Evolutionary conservation across 495 filamentous ascomycete species (phyloP), one percentile per base, ranked within the genome.

Genomic region (Tricharina praecox): DNA sequence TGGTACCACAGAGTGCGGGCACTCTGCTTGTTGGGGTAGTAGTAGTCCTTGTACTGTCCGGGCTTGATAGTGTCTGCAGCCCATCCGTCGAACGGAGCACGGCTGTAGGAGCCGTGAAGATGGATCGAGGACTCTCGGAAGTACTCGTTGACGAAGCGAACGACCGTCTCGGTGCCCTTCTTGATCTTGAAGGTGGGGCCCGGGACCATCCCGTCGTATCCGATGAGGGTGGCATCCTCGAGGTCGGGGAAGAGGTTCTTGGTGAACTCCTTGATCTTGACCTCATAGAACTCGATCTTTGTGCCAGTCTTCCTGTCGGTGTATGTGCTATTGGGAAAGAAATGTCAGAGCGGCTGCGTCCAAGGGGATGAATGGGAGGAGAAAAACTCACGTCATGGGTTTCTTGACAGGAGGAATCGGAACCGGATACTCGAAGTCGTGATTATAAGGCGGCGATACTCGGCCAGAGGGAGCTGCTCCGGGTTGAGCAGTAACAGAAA

Each of bases 41-140:
- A 77, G 57, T 77, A 77, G 52, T 77, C 73, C 53, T 77, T 75
- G 61, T 68, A 76, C 53, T 75, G 56, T 15, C 69, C 70, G 0
- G 64, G 54, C 0, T 53, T 23, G 3, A 67, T 73, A 7, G 63
- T 54, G 49, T 77, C 74, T 47, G 70, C 67, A 2, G 73, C 73
- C 73, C 74, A 77, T 0, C 73, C 73, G 53, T 77, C 73, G 48
- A 67, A 65, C 3, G 62, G 50, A 18, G 54, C 51, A 23, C 55
- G 34, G 25, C 67, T 72, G 51, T 67, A 70, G 0, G 70, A 72
- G 3, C 72, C 73, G 43, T 76, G 72, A 0, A 75, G 56, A 59
- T 74, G 72, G 11, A 75, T 62, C 0, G 68, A 64, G 23, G 64
- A 64, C 3, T 52, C 36, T 9, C 50, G 50, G 20, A 30, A 61